Conservation (phyloP, 192 early-diverging fungal species). For the Coemansia sp. region DNA sequence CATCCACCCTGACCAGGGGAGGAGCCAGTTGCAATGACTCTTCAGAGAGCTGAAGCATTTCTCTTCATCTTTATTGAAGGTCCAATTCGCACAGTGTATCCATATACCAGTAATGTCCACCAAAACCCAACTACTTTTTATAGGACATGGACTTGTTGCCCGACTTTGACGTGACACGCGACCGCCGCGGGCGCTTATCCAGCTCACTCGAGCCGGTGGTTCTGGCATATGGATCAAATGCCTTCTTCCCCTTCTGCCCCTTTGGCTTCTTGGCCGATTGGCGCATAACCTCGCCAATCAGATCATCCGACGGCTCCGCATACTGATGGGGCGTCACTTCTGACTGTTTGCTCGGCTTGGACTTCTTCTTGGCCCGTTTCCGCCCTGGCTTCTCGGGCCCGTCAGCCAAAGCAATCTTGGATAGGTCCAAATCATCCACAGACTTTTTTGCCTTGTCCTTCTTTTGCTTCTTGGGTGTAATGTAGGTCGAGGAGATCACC, state of each 20-base stretch:
- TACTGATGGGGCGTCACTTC: no score
- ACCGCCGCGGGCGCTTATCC: constrained; percentile 2
- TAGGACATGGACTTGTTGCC: constrained; percentile 32
- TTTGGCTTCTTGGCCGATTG: constrained; percentile 1
- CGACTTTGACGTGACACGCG: constrained; percentile 11
- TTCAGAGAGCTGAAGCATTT: no score
- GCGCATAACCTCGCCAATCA: neutral
- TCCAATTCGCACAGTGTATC: no score
- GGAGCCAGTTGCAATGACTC: no score
- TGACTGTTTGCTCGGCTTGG: no score
- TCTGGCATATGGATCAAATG: constrained; percentile 35
- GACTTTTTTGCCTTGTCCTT: neutral
- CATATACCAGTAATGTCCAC: no score
- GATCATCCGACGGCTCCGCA: neutral
- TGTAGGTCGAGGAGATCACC: no score
- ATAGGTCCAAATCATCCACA: constrained; percentile 1
- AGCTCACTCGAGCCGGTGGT: constrained; percentile 8
- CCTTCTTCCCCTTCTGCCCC: neutral
- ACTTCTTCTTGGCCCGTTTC: neutral
- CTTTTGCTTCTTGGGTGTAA: no score
- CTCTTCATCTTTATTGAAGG: no score
- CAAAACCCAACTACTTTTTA: constrained; percentile 29
- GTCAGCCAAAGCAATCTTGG: constrained; percentile 15
- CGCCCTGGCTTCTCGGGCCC: no score
- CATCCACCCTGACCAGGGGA: no score